Percentiles rank a stretch among this genome's conserved stretches.
Conservation (phyloP, 73 alveolate species). For the Paramecium bursaria region DNA sequence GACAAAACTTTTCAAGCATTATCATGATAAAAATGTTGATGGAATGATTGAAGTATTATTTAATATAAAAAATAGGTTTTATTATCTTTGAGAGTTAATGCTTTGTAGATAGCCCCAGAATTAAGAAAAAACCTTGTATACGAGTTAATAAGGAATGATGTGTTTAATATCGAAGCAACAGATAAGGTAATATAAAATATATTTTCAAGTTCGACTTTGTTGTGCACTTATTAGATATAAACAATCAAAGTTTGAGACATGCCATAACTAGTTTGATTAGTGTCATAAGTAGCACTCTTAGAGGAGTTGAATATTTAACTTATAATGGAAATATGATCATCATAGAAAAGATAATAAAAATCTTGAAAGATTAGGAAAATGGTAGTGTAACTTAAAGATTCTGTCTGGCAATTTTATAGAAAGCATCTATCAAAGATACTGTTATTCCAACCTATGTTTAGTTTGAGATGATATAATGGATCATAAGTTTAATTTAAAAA, state of each 20-base stretch:
- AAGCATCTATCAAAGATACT: constrained; percentile 92
- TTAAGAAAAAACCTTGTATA: constrained; percentile 88
- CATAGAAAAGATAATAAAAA: constrained; percentile 89
- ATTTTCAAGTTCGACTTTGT: constrained; percentile 81
- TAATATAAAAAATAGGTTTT: constrained; percentile 93
- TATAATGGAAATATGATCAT: constrained; percentile 83
- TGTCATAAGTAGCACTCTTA: constrained; percentile 88
- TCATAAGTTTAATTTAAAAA: constrained; percentile 74
- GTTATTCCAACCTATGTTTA: constrained; percentile 84
- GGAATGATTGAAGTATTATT: constrained; percentile 84
- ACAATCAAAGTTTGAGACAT: constrained; percentile 90
- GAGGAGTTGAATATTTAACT: constrained; percentile 93
- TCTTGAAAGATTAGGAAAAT: constrained; percentile 92
- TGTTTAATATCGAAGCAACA: constrained; percentile 86
- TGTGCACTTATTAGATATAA: constrained; percentile 84
- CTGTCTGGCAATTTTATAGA: constrained; percentile 94
- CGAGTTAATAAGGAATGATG: constrained; percentile 92
- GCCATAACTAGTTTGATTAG: constrained; percentile 93
- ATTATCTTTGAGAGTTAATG: constrained; percentile 94
- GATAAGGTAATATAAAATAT: too few species aligned
- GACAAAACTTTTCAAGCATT: constrained; percentile 88
- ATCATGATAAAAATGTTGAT: constrained; percentile 83
- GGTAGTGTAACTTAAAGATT: constrained; percentile 96
- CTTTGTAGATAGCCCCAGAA: constrained; percentile 97
- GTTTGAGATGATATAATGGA: constrained; percentile 85